Base-by-base conservation (phyloP, 176 grass and related monocot species). In the Typha latifolia region DNA sequence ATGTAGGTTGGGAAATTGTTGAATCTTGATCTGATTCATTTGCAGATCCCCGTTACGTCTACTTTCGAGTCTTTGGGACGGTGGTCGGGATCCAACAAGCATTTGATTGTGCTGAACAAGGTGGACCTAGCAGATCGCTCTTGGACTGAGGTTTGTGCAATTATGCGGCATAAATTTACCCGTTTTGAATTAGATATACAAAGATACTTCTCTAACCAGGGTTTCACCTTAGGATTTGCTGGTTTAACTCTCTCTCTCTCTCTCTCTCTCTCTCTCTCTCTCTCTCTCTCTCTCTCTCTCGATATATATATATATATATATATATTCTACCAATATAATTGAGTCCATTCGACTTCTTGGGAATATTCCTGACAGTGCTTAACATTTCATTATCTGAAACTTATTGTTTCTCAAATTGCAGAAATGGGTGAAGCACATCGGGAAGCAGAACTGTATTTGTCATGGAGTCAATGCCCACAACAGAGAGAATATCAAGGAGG, bases 51-150 rank as follows among this genome's bases (percentile, higher is more conserved):
- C 12, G 21, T 37, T 65, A 74, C 86, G 52, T 95, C 83, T 31
- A 74, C 72, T 47, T 79, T 82, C 49, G 75, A 67, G 71, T 61
- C 48, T 53, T 68, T 84, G 37, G 50, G 62, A 68, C 51, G 68
- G 63, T 49, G 63, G 51, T 14, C 63, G 0, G 75, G 82, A 59
- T 77, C 52, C 18, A 53, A 86, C 49, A 47, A 63, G 16, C 86
- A 79, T 67, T 47, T 74, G 32, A 47, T 86, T 24, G 74, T 73
- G 12, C 78, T 95, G 74, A 95, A 82, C 83, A 90, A 95, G 62
- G 68, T 77, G 21, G 86, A 90, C 62, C 72, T 95, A 11, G 83
- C 86, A 1, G 78, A 86, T 81, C 65, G 48, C 8, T 82, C 49
- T 15, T 71, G 71, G 23, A 86, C 83, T 14, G 75, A 90, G 80